Conservation (phyloP, 306 rosid genomes). For the Quercus parvula region DNA sequence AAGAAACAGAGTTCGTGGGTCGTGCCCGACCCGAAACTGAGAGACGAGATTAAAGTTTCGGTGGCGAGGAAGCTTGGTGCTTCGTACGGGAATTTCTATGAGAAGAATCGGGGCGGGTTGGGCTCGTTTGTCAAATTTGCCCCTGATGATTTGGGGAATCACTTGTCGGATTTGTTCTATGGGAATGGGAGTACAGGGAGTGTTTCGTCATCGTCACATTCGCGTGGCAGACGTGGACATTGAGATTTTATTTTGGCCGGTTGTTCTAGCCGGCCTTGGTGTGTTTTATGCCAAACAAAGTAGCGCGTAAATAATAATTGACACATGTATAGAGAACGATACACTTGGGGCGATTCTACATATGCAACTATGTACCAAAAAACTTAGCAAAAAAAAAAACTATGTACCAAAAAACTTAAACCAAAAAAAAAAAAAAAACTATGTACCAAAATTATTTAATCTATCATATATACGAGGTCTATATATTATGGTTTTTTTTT, state of each 20-base stretch:
- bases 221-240: conserved; percentile 8
- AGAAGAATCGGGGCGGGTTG: conserved; percentile 30
- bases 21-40: conserved; percentile 51
- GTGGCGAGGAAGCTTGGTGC: conserved; percentile 37
- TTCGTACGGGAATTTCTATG: conserved; percentile 36
- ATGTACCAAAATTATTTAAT: too few relatives aligned
- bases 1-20: conserved; percentile 57
- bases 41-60: conserved; percentile 53
- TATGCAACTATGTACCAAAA: too few relatives aligned
- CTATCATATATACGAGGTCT: too few relatives aligned
- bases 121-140: conserved; percentile 23
- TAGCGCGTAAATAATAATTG: neutral
- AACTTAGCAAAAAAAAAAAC: too few relatives aligned
- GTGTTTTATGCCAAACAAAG: neutral
- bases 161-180: conserved; percentile 50
- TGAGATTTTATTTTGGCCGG: conserved; percentile 6
- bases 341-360: too few relatives aligned
- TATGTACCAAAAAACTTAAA: too few relatives aligned
- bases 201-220: conserved; percentile 20
- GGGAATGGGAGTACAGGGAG: conserved; percentile 35
- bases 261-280: neutral
- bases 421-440: too few relatives aligned
- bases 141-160: conserved; percentile 55
- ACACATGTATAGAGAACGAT: too few relatives aligned
- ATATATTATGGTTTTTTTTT: too few relatives aligned